These are phyloP conservation scores for Paecilomyces variotii DNA, from an alignment of 2,329 filamentous ascomycete species.

Conservation along the genomic window DNA sequence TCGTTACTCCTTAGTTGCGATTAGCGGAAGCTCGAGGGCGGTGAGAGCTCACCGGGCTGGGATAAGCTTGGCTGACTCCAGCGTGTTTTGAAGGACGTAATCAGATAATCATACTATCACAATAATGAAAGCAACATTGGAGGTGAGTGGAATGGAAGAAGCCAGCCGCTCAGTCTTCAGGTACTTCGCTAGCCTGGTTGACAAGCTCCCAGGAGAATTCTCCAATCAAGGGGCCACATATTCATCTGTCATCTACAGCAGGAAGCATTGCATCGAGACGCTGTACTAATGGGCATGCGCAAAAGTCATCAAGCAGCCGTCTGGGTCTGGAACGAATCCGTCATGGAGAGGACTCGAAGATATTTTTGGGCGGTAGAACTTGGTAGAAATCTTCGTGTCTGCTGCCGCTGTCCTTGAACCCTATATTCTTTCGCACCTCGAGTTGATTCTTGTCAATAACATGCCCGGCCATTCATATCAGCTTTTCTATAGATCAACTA, in stretches of 20 bases:
- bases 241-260: slow-evolving; percentile 1
- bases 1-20: neutral
- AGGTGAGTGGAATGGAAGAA: neutral
- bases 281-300: neutral
- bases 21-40: neutral
- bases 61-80: neutral
- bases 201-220: neutral
- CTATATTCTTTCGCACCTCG: too few species aligned
- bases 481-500: too few species aligned
- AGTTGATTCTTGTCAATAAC: too few species aligned
- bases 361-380: neutral
- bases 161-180: slow-evolving; percentile 9
- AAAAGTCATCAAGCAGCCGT: neutral
- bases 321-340: neutral
- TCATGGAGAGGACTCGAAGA: neutral
- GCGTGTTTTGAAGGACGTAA: neutral
- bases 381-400: neutral
- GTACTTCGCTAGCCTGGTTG: slow-evolving; percentile 15
- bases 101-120: neutral
- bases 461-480: too few species aligned
- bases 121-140: neutral
- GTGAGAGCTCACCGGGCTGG: neutral
- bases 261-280: slow-evolving; percentile 3
- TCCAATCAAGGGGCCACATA: neutral
- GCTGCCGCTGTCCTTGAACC: too few species aligned